These are phyloP conservation scores for Alloteropsis semialata DNA, from an alignment of 176 grass and related monocot species.

Conservation along the genomic window DNA sequence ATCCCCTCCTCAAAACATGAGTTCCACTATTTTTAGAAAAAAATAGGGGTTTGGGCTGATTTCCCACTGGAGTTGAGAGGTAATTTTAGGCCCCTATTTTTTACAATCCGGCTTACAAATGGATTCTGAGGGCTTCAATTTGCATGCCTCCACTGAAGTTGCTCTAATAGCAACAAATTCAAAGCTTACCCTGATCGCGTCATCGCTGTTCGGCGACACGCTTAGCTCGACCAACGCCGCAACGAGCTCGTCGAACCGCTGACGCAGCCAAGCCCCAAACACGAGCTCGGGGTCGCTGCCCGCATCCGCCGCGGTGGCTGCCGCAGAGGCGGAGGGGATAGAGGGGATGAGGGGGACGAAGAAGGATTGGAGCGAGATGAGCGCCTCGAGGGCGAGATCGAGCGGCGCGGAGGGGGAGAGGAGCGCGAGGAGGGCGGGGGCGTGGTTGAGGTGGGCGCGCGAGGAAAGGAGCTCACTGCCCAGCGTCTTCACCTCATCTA, in stretches of 20 bases:
- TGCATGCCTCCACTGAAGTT: too few relatives aligned
- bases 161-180: too few relatives aligned
- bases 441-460: constrained; percentile 83
- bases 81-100: too few relatives aligned
- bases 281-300: constrained; percentile 54
- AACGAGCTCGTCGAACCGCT: constrained; percentile 70
- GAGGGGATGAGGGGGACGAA: constrained; percentile 75
- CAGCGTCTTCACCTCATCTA: constrained; percentile 55
- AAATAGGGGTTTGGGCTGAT: too few relatives aligned
- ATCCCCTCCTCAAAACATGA: too few relatives aligned
- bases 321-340: constrained; percentile 46
- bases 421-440: constrained; percentile 68
- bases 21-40: too few relatives aligned
- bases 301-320: not conserved
- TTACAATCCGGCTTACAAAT: too few relatives aligned
- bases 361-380: constrained; percentile 87
- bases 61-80: too few relatives aligned
- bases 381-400: constrained; percentile 55
- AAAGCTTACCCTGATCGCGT: constrained; percentile 49
- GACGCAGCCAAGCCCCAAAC: constrained; percentile 67
- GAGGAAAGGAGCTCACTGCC: constrained; percentile 74
- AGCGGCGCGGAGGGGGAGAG: constrained; percentile 48
- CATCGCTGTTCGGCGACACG: constrained; percentile 43
- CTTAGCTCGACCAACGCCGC: constrained; percentile 52
- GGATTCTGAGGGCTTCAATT: too few relatives aligned